Evolutionary conservation across 129 eudicot genomes (phyloP).

Genomic region (Ambrosia trifida): DNA sequence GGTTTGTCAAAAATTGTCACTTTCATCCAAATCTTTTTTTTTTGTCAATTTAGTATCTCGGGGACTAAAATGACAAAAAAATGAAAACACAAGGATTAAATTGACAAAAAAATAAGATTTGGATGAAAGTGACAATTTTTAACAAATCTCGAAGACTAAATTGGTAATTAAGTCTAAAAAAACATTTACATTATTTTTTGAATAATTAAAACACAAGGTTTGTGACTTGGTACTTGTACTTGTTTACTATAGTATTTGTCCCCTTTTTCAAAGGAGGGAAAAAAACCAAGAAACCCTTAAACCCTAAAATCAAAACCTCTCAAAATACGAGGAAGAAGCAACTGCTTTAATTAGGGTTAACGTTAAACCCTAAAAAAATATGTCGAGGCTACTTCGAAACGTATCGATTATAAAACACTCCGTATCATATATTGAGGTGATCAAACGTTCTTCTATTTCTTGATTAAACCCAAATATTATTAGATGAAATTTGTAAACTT

Average conservation of each 20-base stretch:
- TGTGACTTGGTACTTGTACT: background rate
- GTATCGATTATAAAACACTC: slow-evolving; percentile 53
- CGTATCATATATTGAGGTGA: slow-evolving; percentile 42
- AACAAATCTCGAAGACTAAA: too few species aligned
- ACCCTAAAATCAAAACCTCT: slow-evolving; percentile 41
- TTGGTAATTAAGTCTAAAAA: too few species aligned
- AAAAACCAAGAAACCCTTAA: slow-evolving; percentile 34
- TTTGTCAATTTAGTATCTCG: too few species aligned
- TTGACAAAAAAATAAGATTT: too few species aligned
- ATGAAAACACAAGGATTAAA: too few species aligned
- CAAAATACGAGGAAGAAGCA: background rate
- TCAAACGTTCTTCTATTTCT: background rate
- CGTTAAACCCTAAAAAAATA: slow-evolving; percentile 30
- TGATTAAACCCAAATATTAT: slow-evolving; percentile 3
- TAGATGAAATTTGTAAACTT: background rate
- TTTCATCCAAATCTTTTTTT: too few species aligned
- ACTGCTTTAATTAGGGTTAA: slow-evolving; percentile 6
- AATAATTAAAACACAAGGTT: background rate
- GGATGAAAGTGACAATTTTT: too few species aligned
- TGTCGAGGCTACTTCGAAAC: slow-evolving; percentile 82
- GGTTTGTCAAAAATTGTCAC: too few species aligned
- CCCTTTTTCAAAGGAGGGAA: slow-evolving; percentile 26
- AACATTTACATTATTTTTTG: too few species aligned
- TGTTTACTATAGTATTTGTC: background rate
- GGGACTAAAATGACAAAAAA: too few species aligned